Conservation (phyloP, 257 asterid genomes). For the Plantago major region DNA sequence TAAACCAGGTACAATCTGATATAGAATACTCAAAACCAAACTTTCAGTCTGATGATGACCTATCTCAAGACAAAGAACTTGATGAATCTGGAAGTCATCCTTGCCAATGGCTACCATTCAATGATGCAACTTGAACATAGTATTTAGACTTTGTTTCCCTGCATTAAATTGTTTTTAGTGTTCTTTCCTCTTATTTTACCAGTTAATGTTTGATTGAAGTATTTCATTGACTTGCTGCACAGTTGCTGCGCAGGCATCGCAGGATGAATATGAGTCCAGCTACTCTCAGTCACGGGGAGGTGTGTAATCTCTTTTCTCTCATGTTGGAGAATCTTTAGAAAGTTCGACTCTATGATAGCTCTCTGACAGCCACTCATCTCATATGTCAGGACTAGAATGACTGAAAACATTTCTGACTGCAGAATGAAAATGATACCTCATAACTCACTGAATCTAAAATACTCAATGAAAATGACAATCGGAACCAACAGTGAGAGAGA, state of each 20-base stretch:
- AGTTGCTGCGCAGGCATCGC: slow-evolving; percentile 92
- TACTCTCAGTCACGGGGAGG: slow-evolving; percentile 78
- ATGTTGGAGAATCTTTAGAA: slow-evolving; percentile 7
- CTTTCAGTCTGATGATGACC: no score
- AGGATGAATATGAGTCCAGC: slow-evolving; percentile 64
- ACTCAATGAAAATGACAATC: no score
- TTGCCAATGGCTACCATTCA: no score
- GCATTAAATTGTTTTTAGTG: background rate
- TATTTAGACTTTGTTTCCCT: background rate
- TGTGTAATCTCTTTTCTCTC: no score
- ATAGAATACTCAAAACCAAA: no score
- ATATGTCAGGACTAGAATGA: slow-evolving; percentile 9
- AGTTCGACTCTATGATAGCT: slow-evolving; percentile 18
- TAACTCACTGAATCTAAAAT: no score
- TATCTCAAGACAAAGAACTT: no score
- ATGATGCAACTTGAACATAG: background rate
- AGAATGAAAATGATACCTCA: no score
- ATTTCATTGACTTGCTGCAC: slow-evolving; percentile 26
- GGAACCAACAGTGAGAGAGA: background rate
- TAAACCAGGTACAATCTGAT: slow-evolving; percentile 64
- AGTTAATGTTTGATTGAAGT: slow-evolving; percentile 8
- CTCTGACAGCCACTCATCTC: slow-evolving; percentile 12
- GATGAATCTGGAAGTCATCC: no score
- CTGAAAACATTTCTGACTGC: slow-evolving; percentile 9
- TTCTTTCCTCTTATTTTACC: background rate